phyloP scores from a whole-genome alignment of 306 rosid species.

The Dalbergia cochinchinensis region DNA sequence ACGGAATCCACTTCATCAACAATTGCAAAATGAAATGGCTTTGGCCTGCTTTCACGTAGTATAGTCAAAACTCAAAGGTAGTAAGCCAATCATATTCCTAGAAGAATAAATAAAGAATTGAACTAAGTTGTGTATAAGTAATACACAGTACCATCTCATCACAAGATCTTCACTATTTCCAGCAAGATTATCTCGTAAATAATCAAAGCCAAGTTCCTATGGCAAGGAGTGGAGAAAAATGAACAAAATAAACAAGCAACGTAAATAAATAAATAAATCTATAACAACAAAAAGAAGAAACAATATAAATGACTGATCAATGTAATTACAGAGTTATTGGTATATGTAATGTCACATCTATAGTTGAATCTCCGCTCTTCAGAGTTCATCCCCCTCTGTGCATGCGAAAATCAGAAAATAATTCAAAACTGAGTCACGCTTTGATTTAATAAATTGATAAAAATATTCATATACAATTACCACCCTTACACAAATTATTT shows the following conservation, averaged over 20 bases:
- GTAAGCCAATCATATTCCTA: constrained; percentile 31
- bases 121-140: constrained; percentile 31
- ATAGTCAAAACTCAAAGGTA: constrained; percentile 9
- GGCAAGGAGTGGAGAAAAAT: constrained; percentile 18
- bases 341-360: constrained; percentile 87
- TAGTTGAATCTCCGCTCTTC: constrained; percentile 80
- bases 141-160: constrained; percentile 85
- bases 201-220: constrained; percentile 99
- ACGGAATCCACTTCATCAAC: constrained; percentile 99
- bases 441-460: constrained; percentile 30
- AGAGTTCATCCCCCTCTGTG: constrained; percentile 80
- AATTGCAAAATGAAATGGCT: constrained; percentile 95
- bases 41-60: constrained; percentile 75
- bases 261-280: constrained; percentile 38
- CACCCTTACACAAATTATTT: neutral
- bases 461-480: constrained; percentile 8
- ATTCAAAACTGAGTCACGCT: constrained; percentile 15
- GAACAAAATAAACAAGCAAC: constrained; percentile 26
- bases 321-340: constrained; percentile 88
- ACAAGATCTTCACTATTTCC: constrained; percentile 85
- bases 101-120: constrained; percentile 17
- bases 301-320: constrained; percentile 30
- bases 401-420: constrained; percentile 50
- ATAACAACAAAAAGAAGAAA: constrained; percentile 34
- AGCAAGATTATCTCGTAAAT: constrained; percentile 96